A percentile compares a stretch with the other conserved stretches of the same genome.
Evolutionary conservation across 352 stramenopile genomes (phyloP).

Genomic region (Globisporangium spinosum): DNA sequence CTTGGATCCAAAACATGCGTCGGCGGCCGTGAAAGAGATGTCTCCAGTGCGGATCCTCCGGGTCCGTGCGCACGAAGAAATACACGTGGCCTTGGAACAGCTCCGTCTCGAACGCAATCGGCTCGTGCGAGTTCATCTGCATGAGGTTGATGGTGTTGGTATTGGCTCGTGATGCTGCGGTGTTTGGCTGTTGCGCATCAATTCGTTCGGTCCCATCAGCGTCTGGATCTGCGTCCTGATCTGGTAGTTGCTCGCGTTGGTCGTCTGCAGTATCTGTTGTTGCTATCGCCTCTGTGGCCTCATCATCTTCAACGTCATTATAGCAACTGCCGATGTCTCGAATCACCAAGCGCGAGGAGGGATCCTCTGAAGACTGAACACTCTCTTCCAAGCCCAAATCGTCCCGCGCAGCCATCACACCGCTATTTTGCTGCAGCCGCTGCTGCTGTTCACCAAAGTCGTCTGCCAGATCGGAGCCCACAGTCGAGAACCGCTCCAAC

Average conservation of each 20-base stretch:
- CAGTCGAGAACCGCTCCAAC: slow-evolving; percentile 12
- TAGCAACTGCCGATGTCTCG: slow-evolving; percentile 36
- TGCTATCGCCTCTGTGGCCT: not conserved
- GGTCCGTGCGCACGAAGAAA: slow-evolving; percentile 78
- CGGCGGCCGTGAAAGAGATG: slow-evolving; percentile 58
- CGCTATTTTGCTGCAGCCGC: not conserved
- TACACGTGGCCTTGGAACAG: slow-evolving; percentile 76
- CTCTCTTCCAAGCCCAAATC: not conserved
- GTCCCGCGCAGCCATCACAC: not conserved
- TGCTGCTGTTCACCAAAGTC: not conserved
- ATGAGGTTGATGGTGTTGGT: slow-evolving; percentile 18
- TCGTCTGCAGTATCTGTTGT: not conserved
- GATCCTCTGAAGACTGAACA: slow-evolving; percentile 1
- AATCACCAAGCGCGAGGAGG: slow-evolving; percentile 28
- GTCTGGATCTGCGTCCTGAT: not conserved
- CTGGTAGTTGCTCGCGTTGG: not conserved
- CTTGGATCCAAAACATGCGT: slow-evolving; percentile 87
- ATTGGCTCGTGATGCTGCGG: not conserved
- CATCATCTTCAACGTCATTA: not conserved
- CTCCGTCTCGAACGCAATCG: slow-evolving; percentile 83
- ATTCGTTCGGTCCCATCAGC: not conserved
- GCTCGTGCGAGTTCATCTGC: slow-evolving; percentile 53
- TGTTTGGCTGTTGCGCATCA: not conserved
- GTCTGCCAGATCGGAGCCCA: not conserved
- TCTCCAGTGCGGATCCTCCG: slow-evolving; percentile 46